These are phyloP conservation scores for Hypomontagnella monticulosa DNA, from an alignment of 495 filamentous ascomycete species.

Conservation along the genomic window DNA sequence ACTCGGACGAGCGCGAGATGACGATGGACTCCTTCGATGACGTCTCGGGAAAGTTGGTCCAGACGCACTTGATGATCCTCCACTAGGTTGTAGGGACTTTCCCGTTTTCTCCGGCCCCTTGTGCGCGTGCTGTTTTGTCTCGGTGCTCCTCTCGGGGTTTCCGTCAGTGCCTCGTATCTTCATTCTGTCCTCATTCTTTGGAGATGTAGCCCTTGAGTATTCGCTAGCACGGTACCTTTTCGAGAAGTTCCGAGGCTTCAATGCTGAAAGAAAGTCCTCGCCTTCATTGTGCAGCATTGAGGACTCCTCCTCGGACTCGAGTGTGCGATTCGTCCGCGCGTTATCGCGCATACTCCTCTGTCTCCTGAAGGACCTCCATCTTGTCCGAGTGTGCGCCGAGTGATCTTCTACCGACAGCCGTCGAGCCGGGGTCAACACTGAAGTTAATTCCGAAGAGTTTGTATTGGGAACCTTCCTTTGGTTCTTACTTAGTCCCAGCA, in stretches of 20 bases:
- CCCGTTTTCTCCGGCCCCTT: constrained; percentile 2
- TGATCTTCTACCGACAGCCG: background rate
- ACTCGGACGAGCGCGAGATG: constrained; percentile 12
- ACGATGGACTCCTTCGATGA: constrained; percentile 19
- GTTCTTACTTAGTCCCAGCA: constrained; percentile 7
- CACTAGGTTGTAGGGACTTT: background rate
- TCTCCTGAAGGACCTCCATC: constrained; percentile 24
- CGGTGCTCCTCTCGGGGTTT: background rate
- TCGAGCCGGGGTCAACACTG: constrained; percentile 1
- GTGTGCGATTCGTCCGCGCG: background rate
- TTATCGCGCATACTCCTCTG: background rate
- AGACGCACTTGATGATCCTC: background rate
- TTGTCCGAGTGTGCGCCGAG: background rate
- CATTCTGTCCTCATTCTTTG: background rate
- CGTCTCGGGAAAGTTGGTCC: constrained; percentile 5
- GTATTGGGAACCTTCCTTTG: constrained; percentile 1
- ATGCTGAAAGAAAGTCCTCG: background rate
- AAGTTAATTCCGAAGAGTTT: background rate
- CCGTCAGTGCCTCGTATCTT: background rate
- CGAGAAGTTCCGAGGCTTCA: background rate
- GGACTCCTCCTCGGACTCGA: background rate
- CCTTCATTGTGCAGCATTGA: background rate
- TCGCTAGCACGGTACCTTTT: background rate
- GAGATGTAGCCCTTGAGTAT: background rate
- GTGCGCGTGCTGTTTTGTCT: background rate